These are phyloP conservation scores for Eucalyptus pauciflora DNA, from an alignment of 345 rosid species.

Conservation along the genomic window DNA sequence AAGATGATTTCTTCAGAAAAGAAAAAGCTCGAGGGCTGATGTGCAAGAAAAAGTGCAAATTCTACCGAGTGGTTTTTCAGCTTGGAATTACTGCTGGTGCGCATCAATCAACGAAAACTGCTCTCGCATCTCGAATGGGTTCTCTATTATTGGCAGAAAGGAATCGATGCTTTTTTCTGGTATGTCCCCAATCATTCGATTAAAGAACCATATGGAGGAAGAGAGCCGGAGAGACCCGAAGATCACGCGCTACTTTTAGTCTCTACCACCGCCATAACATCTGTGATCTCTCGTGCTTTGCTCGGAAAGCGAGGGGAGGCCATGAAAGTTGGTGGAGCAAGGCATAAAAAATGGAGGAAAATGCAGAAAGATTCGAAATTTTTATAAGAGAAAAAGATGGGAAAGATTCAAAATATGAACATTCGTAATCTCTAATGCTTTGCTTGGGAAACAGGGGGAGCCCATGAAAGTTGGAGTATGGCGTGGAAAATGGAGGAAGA, in stretches of 20 bases:
- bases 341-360: background rate
- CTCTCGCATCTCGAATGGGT: background rate
- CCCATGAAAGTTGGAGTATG: background rate
- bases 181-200: background rate
- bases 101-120: background rate
- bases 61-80: background rate
- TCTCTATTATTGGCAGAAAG: background rate
- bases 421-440: background rate
- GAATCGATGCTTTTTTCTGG: background rate
- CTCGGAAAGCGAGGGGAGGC: background rate
- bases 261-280: background rate
- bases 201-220: background rate
- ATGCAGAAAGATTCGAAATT: accelerated
- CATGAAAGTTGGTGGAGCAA: background rate
- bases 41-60: background rate
- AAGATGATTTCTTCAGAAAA: background rate
- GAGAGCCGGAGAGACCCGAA: background rate
- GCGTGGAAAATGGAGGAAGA: background rate
- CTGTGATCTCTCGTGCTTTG: background rate
- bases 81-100: background rate
- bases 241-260: background rate
- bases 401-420: background rate
- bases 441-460: background rate
- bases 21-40: background rate
- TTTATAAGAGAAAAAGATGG: background rate